Base-by-base conservation (phyloP, 208 protist species). In the Balamuthia mandrillaris region DNA sequence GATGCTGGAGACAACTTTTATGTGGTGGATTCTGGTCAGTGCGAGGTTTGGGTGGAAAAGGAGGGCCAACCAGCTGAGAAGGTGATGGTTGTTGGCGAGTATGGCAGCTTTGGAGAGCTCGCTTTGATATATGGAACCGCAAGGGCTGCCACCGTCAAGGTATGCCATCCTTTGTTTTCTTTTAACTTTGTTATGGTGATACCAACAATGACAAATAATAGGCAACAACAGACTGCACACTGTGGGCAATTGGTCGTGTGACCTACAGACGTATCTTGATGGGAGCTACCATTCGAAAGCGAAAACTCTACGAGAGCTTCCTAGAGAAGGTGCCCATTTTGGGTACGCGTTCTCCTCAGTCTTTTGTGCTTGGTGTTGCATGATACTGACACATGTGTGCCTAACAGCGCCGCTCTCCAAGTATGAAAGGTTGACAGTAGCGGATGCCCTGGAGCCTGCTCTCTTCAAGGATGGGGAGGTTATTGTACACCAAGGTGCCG, bases 1-100 rank as follows among this genome's bases (percentile, higher is more conserved):
- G 90, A 92, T 24, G 78, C 91, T 77, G 93, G 93, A 49, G 91
- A 95, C 66, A 77, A 86, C n/a, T 95, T 95, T 79, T 95, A 92
- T 75, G 81, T 95, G 16, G 58, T 95, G 16, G 91, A 94, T n/a
- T 24, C 33, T 21, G 93, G 93, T 44, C 47, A 81, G 18, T 94
- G 88, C 58, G 86, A 95, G 51, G 84, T 93, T 33, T 89, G 78
- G 47, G 84, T 89, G 7, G 65, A 37, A 6, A 84, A 89, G 29
- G 78, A 92, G n/a, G 81, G 61, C 39, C 14, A 74, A 4, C 29
- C 72, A 18, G 35, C 45, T 18, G 39, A 68, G 12, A 37, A 54
- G 42, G 89, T 94, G 7, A 84, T 75, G 31, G 42, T 75, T n/a
- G 65, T 92, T 16, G 37, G 42, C 24, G 24, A 66, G 66, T 90